Conservation (phyloP, 257 asterid species). For the Scutellaria minor region DNA sequence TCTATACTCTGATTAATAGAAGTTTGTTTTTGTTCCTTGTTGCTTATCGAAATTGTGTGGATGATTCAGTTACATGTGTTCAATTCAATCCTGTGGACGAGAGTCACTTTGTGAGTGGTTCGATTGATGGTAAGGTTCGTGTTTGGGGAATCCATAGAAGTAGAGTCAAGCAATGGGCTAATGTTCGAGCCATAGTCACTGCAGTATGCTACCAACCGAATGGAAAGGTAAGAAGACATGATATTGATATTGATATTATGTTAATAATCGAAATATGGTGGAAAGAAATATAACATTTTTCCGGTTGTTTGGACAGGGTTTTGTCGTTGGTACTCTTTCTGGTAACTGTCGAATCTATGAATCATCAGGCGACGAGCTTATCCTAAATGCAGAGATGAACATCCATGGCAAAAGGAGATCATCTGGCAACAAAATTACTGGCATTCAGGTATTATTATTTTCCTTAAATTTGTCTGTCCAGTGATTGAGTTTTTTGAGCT, state of each 20-base stretch:
- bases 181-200: slow-evolving; percentile 57
- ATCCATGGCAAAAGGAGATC: slow-evolving; percentile 65
- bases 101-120: slow-evolving; percentile 73
- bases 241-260: not conserved
- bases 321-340: slow-evolving; percentile 70
- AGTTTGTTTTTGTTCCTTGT: slow-evolving; percentile 2
- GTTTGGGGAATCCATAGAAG: slow-evolving; percentile 66
- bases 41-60: not conserved
- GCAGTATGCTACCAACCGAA: slow-evolving; percentile 81
- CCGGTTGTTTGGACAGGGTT: slow-evolving; percentile 53
- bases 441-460: slow-evolving; percentile 75
- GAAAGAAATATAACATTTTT: not conserved
- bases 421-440: slow-evolving; percentile 67
- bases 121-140: slow-evolving; percentile 84
- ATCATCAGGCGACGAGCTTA: slow-evolving; percentile 50
- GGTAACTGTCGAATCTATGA: slow-evolving; percentile 82
- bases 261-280: too few relatives aligned
- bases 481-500: not conserved
- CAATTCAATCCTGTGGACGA: slow-evolving; percentile 86
- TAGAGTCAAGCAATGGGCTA: slow-evolving; percentile 79
- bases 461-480: not conserved
- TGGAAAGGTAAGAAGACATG: slow-evolving; percentile 59
- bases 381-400: slow-evolving; percentile 54
- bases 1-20: not conserved
- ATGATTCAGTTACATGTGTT: slow-evolving; percentile 71